Evolutionary conservation across 352 stramenopile species (phyloP).

Genomic region (Phytophthora citrophthora): DNA sequence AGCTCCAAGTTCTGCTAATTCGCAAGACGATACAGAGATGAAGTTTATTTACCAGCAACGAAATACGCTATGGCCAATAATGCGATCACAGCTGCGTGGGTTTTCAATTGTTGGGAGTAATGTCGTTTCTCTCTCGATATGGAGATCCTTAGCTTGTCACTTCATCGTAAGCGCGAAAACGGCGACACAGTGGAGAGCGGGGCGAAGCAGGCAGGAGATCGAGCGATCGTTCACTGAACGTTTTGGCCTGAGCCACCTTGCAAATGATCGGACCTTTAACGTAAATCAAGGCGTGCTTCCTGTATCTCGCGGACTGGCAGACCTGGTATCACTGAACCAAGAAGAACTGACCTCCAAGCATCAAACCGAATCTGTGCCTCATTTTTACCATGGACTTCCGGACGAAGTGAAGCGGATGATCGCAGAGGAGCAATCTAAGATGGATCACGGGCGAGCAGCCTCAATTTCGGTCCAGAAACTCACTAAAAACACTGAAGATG

Average conservation of each 20-base stretch:
- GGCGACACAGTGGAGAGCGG: constrained; percentile 45
- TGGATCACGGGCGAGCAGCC: constrained; percentile 16
- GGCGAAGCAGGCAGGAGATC: constrained; percentile 18
- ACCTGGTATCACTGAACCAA: constrained; percentile 53
- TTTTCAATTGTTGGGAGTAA: constrained; percentile 45
- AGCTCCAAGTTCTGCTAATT: constrained; percentile 3
- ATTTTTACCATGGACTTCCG: constrained; percentile 81
- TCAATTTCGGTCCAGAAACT: constrained; percentile 42
- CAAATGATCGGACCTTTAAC: constrained; percentile 52
- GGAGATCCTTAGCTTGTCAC: constrained; percentile 48
- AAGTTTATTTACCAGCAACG: constrained; percentile 9
- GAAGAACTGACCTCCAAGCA: constrained; percentile 35
- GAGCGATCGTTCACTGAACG: constrained; percentile 55
- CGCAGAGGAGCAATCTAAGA: constrained; percentile 53
- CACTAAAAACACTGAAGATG: constrained; percentile 59
- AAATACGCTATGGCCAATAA: constrained; percentile 4
- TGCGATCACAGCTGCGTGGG: constrained; percentile 29
- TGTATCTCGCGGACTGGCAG: constrained; percentile 39
- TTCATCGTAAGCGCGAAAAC: constrained; percentile 58
- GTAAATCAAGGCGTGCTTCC: constrained; percentile 46
- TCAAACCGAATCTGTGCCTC: constrained; percentile 48
- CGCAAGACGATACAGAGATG: constrained; percentile 2
- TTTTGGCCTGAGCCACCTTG: constrained; percentile 58
- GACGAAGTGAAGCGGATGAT: constrained; percentile 81
- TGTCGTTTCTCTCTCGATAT: constrained; percentile 48